These are phyloP conservation scores for Orbilia brochopaga DNA, from an alignment of 2,329 filamentous ascomycete species.

Conservation along the genomic window DNA sequence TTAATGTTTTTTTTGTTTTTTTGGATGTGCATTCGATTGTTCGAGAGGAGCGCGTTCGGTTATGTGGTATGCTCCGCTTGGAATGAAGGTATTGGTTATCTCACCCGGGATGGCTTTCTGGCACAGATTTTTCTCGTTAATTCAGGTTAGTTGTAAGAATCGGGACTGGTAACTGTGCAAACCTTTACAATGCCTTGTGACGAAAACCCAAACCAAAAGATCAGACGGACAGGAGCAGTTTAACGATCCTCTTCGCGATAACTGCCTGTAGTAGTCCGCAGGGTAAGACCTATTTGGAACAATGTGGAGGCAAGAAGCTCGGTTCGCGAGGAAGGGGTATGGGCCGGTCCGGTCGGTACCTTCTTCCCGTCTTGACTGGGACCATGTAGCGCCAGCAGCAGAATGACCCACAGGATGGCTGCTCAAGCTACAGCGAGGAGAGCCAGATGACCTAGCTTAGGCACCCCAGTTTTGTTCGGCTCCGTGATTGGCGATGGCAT, in stretches of 20 bases:
- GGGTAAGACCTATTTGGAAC: conserved; percentile 30
- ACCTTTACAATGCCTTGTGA: conserved; percentile 7
- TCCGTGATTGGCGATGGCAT: background rate
- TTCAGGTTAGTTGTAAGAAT: background rate
- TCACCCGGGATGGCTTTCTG: conserved; percentile 4
- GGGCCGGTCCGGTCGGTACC: conserved; percentile 27
- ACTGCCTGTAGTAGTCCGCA: conserved; percentile 24
- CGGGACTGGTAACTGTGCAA: background rate
- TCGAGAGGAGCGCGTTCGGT: conserved; percentile 9
- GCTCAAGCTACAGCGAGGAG: background rate
- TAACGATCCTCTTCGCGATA: conserved; percentile 9
- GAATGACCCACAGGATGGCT: conserved; percentile 3
- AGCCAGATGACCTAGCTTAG: conserved; percentile 6
- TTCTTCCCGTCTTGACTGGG: conserved; percentile 5
- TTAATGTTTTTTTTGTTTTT: background rate
- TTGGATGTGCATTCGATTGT: background rate
- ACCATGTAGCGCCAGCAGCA: conserved; percentile 8
- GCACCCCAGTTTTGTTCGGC: conserved; percentile 3
- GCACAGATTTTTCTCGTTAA: background rate
- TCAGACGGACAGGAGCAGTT: conserved; percentile 34
- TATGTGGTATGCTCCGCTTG: background rate
- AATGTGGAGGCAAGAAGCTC: conserved; percentile 29
- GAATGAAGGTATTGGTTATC: conserved; percentile 5
- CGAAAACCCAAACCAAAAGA: conserved; percentile 24
- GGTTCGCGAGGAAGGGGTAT: conserved; percentile 27